A percentile compares a stretch with the other conserved stretches of the same genome.
Evolutionary conservation across 164 flowering plant genomes (phyloP).

Genomic region (Annona squamosa): DNA sequence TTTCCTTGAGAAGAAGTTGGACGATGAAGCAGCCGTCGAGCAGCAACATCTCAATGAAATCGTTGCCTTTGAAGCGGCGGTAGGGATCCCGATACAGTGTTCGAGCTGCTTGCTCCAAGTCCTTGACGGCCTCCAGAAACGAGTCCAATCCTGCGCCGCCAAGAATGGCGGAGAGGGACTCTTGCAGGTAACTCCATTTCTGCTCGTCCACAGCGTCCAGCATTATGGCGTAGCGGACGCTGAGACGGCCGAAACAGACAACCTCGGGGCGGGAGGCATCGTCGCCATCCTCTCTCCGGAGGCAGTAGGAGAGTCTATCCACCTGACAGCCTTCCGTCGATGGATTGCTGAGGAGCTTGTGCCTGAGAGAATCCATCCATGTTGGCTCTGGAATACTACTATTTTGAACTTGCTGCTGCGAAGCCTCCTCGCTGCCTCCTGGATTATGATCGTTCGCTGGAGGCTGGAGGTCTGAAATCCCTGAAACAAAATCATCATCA

Average conservation of each 20-base stretch:
- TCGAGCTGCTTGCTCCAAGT: conserved; percentile 18
- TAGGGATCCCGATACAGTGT: not conserved
- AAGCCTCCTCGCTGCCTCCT: no score
- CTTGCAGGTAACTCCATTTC: conserved; percentile 31
- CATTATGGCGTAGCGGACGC: conserved; percentile 22
- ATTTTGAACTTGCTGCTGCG: no score
- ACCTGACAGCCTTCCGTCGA: no score
- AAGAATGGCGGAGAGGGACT: conserved; percentile 3
- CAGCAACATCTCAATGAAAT: conserved; percentile 5
- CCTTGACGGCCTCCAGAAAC: conserved; percentile 20
- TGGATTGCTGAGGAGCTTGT: no score
- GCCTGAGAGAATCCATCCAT: no score
- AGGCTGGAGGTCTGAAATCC: no score
- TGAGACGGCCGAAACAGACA: conserved; percentile 51
- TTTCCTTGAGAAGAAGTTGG: no score
- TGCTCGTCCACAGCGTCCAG: conserved; percentile 39
- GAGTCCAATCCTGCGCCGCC: conserved; percentile 13
- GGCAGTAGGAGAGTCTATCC: no score
- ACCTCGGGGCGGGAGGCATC: conserved; percentile 39
- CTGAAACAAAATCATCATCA: no score
- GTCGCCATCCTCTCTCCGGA: conserved; percentile 17
- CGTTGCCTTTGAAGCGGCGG: not conserved
- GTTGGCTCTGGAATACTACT: no score
- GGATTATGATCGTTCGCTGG: no score
- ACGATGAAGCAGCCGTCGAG: conserved; percentile 6